Percentiles rank a stretch among this genome's conserved stretches.
Conservation (phyloP, 345 rosid genomes). For the Reutealis trisperma region DNA sequence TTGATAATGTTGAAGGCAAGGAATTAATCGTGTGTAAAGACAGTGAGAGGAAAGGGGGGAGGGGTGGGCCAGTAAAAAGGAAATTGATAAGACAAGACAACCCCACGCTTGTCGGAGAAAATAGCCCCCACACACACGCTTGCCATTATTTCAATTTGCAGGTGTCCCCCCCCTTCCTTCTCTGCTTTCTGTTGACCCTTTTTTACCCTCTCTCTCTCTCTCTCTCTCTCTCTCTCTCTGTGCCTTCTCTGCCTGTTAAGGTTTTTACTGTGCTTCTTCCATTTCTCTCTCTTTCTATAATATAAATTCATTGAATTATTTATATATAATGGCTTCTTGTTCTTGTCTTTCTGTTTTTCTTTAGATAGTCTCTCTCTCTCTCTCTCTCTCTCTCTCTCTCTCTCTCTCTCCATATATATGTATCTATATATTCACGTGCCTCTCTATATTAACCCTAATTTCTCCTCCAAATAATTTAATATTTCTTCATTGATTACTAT, state of each 20-base stretch:
- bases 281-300: too few relatives aligned
- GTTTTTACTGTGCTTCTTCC: background rate
- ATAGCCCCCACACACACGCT: conserved; percentile 14
- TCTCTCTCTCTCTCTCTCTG: background rate
- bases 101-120: conserved; percentile 47
- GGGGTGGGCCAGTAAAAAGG: conserved; percentile 11
- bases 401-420: too few relatives aligned
- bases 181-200: background rate
- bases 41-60: too few relatives aligned
- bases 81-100: conserved; percentile 42
- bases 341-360: background rate
- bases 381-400: too few relatives aligned
- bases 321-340: background rate
- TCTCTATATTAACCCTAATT: too few relatives aligned
- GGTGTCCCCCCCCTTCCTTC: background rate
- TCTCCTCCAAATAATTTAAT: too few relatives aligned
- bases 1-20: too few relatives aligned
- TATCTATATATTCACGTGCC: background rate
- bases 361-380: too few relatives aligned
- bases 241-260: background rate
- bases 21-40: too few relatives aligned
- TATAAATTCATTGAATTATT: too few relatives aligned
- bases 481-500: too few relatives aligned
- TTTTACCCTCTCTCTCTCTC: too few relatives aligned
- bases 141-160: conserved; percentile 11